Evolutionary conservation across 169 alveolate species (phyloP), one percentile per base, ranked within the genome.

Genomic region (Cryptosporidium sp.): DNA sequence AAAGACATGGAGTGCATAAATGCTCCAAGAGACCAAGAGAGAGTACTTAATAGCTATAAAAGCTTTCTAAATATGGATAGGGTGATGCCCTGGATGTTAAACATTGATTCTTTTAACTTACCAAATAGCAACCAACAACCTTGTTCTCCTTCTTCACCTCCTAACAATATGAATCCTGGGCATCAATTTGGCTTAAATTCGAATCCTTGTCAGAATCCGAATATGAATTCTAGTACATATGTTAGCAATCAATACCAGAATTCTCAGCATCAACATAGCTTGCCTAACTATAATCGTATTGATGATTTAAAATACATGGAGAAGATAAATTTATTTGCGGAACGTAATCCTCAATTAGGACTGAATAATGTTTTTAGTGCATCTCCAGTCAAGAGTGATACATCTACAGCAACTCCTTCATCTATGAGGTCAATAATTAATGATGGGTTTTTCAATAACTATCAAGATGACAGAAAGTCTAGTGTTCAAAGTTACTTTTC

Each of bases 61-160:
- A 42, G 62, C 8, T 80, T 80, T 65, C 67, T 80, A 12, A 62
- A 60, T 9, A 42, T 80, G 75, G 89, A 80, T 29, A 80, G 75
- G 26, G 89, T 62, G 62, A 60, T 80, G 75, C 89, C 89, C 35
- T 80, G 89, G 89, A 42, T 44, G 42, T 80, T 69, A 37, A 80
- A 21, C 39, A 10, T 48, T 65, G 89, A 80, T 4, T 73, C 51
- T 12, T 31, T 52, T 21, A 45, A 21, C 39, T 44, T 45, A 26
- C 31, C 52, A 18, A 70, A 23, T 10, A 48, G 37, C 16, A 39
- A 51, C 26, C 67, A 56, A 26, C 67, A n/a, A 2, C 3, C 67
- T 23, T 56, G n/a, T 21, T 29, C 18, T 7, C 67, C 37, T 37
- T 21, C 31, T 26, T 56, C 67, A 9, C 67, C 67, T 23, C 67